Conservation (phyloP, 1,284 basidiomycete genomes). For the Irpex sp. region DNA sequence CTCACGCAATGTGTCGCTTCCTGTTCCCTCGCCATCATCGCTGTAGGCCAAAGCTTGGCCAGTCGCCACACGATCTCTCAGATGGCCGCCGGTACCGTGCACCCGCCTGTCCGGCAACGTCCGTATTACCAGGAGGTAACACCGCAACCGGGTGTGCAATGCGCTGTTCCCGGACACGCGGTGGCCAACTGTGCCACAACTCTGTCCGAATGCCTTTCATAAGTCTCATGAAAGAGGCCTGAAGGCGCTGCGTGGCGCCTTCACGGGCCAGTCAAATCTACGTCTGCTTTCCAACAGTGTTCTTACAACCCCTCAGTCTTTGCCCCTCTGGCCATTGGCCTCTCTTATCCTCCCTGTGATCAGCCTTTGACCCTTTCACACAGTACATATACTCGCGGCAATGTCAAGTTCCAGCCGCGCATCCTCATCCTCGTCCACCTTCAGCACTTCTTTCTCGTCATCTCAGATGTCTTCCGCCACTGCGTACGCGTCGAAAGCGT, state of each 20-base stretch:
- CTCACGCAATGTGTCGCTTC: background rate
- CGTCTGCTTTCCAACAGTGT: background rate
- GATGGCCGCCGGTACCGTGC: slow-evolving; percentile 9
- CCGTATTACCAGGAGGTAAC: slow-evolving; percentile 7
- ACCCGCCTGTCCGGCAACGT: slow-evolving; percentile 10
- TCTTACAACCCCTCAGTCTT: background rate
- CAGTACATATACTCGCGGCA: slow-evolving; percentile 1
- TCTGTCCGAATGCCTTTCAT: slow-evolving; percentile 8
- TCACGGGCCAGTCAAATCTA: slow-evolving; percentile 6
- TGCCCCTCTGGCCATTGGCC: background rate
- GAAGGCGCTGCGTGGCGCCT: slow-evolving; percentile 12
- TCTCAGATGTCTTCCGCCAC: slow-evolving; percentile 11
- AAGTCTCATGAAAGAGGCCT: slow-evolving; percentile 6
- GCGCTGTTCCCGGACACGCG: slow-evolving; percentile 13
- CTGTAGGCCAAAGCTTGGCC: background rate
- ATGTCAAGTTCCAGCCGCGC: background rate
- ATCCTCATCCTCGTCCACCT: slow-evolving; percentile 7
- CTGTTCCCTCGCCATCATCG: background rate
- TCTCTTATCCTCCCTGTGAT: slow-evolving; percentile 5
- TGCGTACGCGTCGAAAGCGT: slow-evolving; percentile 7
- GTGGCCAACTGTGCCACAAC: slow-evolving; percentile 9
- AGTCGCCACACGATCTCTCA: background rate
- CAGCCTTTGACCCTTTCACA: background rate
- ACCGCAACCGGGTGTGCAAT: slow-evolving; percentile 8
- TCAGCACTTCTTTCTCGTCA: slow-evolving; percentile 4